A percentile compares a stretch with the other conserved stretches of the same genome.
phyloP scores from a whole-genome alignment of 139 green algal species.

The Spirogloea muscicola region DNA sequence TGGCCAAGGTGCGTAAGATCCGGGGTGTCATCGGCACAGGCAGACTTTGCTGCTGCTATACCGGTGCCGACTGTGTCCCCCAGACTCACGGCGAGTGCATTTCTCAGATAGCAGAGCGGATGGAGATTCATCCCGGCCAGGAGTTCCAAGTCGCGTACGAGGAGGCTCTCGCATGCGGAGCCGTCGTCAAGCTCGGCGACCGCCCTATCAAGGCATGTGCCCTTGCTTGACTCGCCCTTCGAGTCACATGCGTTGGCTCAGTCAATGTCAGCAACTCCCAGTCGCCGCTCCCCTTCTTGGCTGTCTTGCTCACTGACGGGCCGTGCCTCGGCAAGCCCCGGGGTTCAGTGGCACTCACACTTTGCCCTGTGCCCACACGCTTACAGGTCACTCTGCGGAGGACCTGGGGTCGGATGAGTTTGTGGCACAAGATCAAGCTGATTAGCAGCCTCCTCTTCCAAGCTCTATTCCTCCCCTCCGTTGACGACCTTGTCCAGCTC shows the following conservation, averaged over 20 bases:
- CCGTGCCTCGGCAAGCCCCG: too few species aligned
- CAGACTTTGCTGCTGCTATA: background rate
- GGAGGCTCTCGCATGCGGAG: constrained; percentile 25
- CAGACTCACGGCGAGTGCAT: background rate
- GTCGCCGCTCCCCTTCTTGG: too few species aligned
- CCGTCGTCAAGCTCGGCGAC: constrained; percentile 27
- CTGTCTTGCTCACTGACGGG: too few species aligned
- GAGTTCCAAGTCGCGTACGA: constrained; percentile 27
- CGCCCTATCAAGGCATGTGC: constrained; percentile 16
- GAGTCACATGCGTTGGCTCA: too few species aligned
- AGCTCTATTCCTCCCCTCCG: constrained; percentile 18
- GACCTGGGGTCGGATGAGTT: constrained; percentile 17
- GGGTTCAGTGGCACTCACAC: too few species aligned
- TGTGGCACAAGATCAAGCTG: constrained; percentile 15
- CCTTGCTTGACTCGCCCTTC: too few species aligned
- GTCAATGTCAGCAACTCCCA: too few species aligned
- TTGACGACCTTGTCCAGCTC: background rate
- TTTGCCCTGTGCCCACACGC: too few species aligned
- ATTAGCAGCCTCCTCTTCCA: constrained; percentile 12
- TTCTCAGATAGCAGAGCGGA: constrained; percentile 6
- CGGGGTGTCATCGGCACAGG: background rate
- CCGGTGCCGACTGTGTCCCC: background rate
- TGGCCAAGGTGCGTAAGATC: constrained; percentile 9
- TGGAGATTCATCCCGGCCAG: constrained; percentile 21
- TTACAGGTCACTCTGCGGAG: constrained; percentile 23